Base-by-base conservation (phyloP, 2,329 filamentous ascomycete species). In the Claviceps arundinis region DNA sequence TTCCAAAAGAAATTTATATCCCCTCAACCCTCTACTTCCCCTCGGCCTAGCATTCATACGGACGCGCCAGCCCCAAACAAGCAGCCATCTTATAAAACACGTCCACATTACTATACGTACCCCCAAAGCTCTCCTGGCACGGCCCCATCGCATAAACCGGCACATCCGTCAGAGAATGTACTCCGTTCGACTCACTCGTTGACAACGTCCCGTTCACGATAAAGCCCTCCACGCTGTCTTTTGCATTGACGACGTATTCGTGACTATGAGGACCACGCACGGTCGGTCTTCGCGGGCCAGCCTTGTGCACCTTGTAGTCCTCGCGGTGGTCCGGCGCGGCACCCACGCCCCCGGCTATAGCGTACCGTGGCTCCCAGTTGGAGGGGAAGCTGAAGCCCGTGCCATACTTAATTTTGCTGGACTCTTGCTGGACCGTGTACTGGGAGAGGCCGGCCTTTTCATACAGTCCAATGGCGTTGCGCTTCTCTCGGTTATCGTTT, bases 331-430 rank as follows among this genome's bases (percentile, higher is more conserved):
- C 88, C 0, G 88, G 88, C 62, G 78, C 77, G 37, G 85, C 85
- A 48, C 75, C 79, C 38, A 88, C 67, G 49, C 88, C 88, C 43
- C 81, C 77, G 52, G 85, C 87, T 49, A 94, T 80, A 53, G 85
- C 85, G 69, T 91, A 93, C 37, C 88, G 79, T 14, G 88, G 88
- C 64, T 87, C 84, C 87, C 88, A 93, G 72, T 88, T 89, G 56
- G 78, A 74, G 22, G 88, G 88, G 74, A 93, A 94, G 70, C 86
- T 79, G 59, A 80, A 74, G 50, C 84, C 84, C 24, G 86, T 85
- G 59, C 76, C 77, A 73, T 91, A 91, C 53, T 79, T 78, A 57
- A 85, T 75, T 54, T 77, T 76, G 40, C 72, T 68, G 56, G 70
- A 68, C 51, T 30, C 26, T 30, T 74, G 70, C 42, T 78, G 43